Evolutionary conservation across 148 eudicot species (phyloP).

Genomic region (Arbutus unedo): DNA sequence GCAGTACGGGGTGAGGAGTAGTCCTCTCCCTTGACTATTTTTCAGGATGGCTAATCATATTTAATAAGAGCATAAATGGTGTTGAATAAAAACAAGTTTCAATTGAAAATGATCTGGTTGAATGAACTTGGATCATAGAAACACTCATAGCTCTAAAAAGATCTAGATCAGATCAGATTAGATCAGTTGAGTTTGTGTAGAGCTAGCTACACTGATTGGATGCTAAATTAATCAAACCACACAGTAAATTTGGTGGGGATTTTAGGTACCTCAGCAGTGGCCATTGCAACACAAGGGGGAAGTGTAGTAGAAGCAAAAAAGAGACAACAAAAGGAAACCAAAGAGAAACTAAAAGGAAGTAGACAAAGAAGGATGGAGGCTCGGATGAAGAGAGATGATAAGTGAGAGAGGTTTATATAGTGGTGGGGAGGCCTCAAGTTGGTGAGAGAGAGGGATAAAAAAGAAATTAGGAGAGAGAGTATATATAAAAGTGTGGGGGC

Average conservation of each 20-base stretch:
- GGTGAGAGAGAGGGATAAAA: neutral
- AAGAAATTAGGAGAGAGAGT: neutral
- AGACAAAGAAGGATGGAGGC: neutral
- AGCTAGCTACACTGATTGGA: neutral
- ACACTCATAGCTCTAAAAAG: neutral
- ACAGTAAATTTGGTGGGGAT: neutral
- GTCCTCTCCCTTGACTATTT: too few species aligned
- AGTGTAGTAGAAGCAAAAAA: neutral
- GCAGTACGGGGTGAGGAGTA: too few species aligned
- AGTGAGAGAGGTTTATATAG: slow-evolving; percentile 22
- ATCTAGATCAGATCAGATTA: neutral
- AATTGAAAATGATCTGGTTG: neutral
- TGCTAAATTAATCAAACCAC: neutral
- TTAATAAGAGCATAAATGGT: neutral
- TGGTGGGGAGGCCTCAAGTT: slow-evolving; percentile 10
- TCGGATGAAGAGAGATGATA: slow-evolving; percentile 6
- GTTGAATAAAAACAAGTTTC: neutral
- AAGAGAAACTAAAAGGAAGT: neutral
- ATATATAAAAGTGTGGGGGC: neutral
- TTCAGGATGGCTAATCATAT: too few species aligned
- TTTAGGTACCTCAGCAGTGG: slow-evolving; percentile 26
- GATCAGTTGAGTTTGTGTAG: neutral
- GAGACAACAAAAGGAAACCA: neutral
- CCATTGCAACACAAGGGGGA: slow-evolving; percentile 16
- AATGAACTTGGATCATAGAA: neutral